phyloP scores from a whole-genome alignment of 176 grass and related monocot genomes.

The Carex parvula region DNA sequence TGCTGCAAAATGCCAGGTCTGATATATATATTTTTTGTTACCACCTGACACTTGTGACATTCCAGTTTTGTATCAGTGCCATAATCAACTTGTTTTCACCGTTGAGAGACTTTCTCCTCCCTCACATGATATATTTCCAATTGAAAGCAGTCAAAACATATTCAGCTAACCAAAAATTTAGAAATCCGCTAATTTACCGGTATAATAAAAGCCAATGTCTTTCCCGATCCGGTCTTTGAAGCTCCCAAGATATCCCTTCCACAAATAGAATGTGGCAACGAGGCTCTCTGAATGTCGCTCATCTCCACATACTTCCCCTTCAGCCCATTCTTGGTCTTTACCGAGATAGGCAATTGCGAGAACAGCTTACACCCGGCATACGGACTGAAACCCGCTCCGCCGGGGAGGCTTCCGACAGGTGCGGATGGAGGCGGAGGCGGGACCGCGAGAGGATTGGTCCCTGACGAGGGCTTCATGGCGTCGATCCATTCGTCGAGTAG shows the following conservation, averaged over 20 bases:
- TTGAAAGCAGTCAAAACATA: background rate
- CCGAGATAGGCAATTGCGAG: constrained; percentile 64
- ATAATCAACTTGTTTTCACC: too few species aligned
- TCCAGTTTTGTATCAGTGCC: background rate
- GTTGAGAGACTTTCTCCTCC: too few species aligned
- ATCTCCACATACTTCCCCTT: constrained; percentile 55
- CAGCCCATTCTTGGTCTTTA: constrained; percentile 60
- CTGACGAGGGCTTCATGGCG: constrained; percentile 52
- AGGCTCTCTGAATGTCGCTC: constrained; percentile 89
- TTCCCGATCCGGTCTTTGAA: constrained; percentile 86
- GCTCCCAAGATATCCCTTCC: constrained; percentile 82
- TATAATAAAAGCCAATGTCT: constrained; percentile 86
- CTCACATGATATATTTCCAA: too few species aligned
- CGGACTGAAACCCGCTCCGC: constrained; percentile 37
- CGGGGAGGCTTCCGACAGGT: background rate
- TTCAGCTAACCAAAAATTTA: constrained; percentile 16
- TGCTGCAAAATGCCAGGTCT: background rate
- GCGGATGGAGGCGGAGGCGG: constrained; percentile 9
- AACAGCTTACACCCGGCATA: constrained; percentile 64
- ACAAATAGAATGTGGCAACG: constrained; percentile 75
- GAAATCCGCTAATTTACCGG: constrained; percentile 36
- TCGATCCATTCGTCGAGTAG: constrained; percentile 78
- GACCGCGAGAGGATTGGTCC: constrained; percentile 52
- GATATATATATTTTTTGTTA: background rate
- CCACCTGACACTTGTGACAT: background rate